Evolutionary conservation across 2,329 filamentous ascomycete species (phyloP), one percentile per base, ranked within the genome.

Genomic region (Ophiostoma pallidulum): DNA sequence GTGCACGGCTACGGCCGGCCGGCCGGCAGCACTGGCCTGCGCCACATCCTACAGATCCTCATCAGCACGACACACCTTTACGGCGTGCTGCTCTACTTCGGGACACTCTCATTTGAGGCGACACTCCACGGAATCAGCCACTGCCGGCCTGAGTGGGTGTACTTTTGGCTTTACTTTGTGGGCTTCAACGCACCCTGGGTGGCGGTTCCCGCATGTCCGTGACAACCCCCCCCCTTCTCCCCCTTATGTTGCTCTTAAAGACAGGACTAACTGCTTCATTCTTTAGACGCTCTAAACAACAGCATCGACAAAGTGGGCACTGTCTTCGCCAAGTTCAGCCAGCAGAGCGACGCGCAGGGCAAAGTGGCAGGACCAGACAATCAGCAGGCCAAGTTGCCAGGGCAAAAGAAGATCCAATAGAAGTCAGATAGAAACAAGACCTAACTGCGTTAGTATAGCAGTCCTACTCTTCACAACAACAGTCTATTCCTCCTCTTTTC

Each of bases 81-180:
- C 62, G 75, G 79, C 48, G 73, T 80, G n/a, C 66, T 71, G 1
- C 64, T 83, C 33, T 83, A 83, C 64, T 81, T 78, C 58, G 63
- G 71, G 2, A 83, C 79, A 14, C 76, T 73, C 58, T 64, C 70
- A 47, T 65, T 67, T 41, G 75, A 78, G 51, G 60, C 67, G 48
- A 63, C 62, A 29, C 62, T 68, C 50, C 63, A 61, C 13, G 74
- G 70, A 3, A 61, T 67, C 19, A 65, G 65, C 18, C 74, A 78
- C 56, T 78, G 73, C 54, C 69, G 79, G 20, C 78, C 78, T 1
- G 79, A 82, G 61, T 63, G 67, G 19, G 58, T 75, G 26, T 83
- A 83, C 55, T 80, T 75, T 56, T 82, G 78, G 78, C 64, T 76
- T 16, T 83, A 82, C 55, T 82, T 78, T 51, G 65, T 77, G 5